These are phyloP conservation scores for Austroboletus eburneus DNA, from an alignment of 768 basidiomycete genomes.

Conservation along the genomic window DNA sequence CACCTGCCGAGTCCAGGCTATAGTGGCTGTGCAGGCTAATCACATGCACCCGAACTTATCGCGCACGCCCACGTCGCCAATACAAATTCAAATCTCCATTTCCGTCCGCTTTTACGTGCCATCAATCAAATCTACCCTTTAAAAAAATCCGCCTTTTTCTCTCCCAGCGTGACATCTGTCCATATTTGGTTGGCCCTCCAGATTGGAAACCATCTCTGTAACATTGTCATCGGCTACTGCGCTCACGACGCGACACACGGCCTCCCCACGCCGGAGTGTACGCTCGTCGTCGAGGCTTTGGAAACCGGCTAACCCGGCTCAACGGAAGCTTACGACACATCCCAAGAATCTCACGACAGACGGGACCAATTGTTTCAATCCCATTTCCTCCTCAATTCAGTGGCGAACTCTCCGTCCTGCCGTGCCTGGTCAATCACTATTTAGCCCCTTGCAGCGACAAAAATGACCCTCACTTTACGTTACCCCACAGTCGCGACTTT, in stretches of 20 bases:
- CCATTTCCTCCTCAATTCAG: too few species aligned
- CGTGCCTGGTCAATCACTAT: conserved; percentile 3
- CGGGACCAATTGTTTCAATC: conserved; percentile 1
- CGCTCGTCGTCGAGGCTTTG: too few species aligned
- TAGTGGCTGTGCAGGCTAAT: too few species aligned
- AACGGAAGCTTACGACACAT: conserved; percentile 8
- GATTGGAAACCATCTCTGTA: neutral
- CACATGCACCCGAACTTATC: conserved; percentile 6
- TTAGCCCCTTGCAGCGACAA: neutral
- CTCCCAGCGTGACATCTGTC: neutral
- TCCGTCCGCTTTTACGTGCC: conserved; percentile 1
- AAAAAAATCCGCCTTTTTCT: too few species aligned
- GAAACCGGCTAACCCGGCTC: neutral
- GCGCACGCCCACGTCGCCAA: neutral
- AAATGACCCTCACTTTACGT: conserved; percentile 2
- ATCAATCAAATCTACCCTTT: too few species aligned
- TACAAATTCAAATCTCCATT: neutral
- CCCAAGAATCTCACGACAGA: neutral
- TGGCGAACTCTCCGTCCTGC: too few species aligned
- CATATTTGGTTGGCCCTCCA: neutral
- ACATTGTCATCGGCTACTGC: neutral
- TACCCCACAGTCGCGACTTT: neutral
- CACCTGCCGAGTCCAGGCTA: conserved; percentile 6
- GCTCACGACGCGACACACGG: conserved; percentile 7
- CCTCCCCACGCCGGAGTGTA: too few species aligned